Conservation (phyloP, 2,329 filamentous ascomycete genomes). For the Neodidymelliopsis sp. region DNA sequence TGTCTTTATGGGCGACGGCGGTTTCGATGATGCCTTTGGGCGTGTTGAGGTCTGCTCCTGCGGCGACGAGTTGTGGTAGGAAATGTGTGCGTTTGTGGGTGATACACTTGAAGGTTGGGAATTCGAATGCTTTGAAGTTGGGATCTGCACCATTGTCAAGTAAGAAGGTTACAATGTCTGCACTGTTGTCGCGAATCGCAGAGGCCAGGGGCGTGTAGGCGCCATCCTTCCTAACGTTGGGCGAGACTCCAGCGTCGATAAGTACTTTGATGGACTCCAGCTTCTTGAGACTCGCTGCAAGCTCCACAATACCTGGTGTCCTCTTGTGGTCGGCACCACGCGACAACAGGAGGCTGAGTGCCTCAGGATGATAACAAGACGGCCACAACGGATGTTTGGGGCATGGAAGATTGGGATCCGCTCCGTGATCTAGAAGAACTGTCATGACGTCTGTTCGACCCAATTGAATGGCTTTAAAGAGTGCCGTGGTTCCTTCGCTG, state of each 20-base stretch:
- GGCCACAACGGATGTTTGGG: conserved; percentile 74
- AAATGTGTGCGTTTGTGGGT: conserved; percentile 69
- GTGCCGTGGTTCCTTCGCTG: conserved; percentile 66
- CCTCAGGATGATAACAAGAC: conserved; percentile 64
- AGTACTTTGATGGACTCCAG: conserved; percentile 66
- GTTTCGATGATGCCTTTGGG: conserved; percentile 72
- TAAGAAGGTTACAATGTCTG: conserved; percentile 69
- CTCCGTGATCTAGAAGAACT: conserved; percentile 63
- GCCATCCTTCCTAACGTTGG: conserved; percentile 69
- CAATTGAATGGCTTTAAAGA: conserved; percentile 67
- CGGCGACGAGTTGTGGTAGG: conserved; percentile 63
- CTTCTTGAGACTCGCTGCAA: conserved; percentile 69
- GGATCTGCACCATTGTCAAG: conserved; percentile 60
- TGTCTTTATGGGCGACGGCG: conserved; percentile 68
- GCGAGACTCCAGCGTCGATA: conserved; percentile 64
- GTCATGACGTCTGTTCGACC: conserved; percentile 64
- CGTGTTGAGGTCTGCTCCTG: conserved; percentile 64
- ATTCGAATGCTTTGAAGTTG: conserved; percentile 66
- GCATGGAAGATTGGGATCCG: conserved; percentile 71
- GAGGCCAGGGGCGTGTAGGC: conserved; percentile 73
- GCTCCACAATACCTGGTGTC: conserved; percentile 68
- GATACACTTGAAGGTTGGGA: conserved; percentile 72
- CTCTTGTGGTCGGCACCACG: conserved; percentile 68
- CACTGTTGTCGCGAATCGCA: conserved; percentile 70
- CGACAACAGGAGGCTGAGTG: conserved; percentile 65